Base-by-base conservation (phyloP, 2,329 filamentous ascomycete species). In the Pseudogymnoascus sp. region DNA sequence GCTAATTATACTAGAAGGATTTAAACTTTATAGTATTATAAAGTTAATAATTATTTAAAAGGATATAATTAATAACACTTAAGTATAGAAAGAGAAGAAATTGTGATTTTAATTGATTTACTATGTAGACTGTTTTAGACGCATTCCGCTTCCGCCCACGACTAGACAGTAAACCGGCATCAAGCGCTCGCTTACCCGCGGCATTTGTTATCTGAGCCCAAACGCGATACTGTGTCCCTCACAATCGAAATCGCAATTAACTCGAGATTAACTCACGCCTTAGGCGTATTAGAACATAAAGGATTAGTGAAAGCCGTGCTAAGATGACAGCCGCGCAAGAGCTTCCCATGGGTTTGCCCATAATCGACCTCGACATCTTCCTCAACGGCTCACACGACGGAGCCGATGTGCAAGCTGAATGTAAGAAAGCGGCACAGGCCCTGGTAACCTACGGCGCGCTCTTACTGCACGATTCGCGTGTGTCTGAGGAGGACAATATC, bases 381-480 rank as follows among this genome's bases (percentile, higher is more conserved):
- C 81, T 82, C 60, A 69, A 74, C 66, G 71, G 78, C 21, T 72
- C 78, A 0, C 72, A 71, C 42, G 73, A 76, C 68, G 80, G 79
- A 0, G 67, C 78, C 40, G 76, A 71, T 4, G 80, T 80, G 16
- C 76, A 75, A 19, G 77, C 76, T 40, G 83, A 86, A 70, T 85
- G 83, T 71, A 72, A 69, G 53, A 79, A 78, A 66, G 83, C 82
- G 3, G 82, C 83, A 53, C 72, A 78, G 14, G 83, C 82, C 33
- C 80, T 86, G 63, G 82, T 86, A 71, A 80, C 80, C 14, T 85
- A 84, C 72, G 83, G 83, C 64, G 83, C 83, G 7, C 78, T 86
- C 19, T 76, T 86, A 24, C 77, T 86, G 53, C 83, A 84, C 75
- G 83, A 86, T 75, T 81, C 80, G 61, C 82, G 83, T 66, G 83